Evolutionary conservation across 2,329 filamentous ascomycete genomes (phyloP).

Genomic region (Leptographium lundbergii): DNA sequence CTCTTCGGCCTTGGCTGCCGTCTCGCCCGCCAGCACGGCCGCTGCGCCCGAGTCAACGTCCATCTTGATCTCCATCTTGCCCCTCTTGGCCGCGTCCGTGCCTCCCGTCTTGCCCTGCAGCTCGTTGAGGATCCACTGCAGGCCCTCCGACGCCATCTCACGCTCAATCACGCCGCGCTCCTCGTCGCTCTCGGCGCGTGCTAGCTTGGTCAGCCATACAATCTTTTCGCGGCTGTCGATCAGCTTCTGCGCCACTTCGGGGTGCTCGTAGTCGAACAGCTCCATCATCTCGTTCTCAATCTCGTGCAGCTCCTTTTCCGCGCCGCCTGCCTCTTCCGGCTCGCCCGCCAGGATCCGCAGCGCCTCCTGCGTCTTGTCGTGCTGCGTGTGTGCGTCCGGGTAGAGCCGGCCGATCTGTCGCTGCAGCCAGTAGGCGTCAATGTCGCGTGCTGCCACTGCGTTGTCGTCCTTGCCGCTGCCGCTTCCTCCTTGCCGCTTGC

Average conservation of each 20-base stretch:
- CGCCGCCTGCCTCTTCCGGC: constrained; percentile 55
- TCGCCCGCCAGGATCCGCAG: constrained; percentile 71
- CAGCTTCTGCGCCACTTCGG: constrained; percentile 81
- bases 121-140: constrained; percentile 79
- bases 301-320: constrained; percentile 77
- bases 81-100: constrained; percentile 40
- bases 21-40: constrained; percentile 19
- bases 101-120: constrained; percentile 56
- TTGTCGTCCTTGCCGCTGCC: constrained; percentile 41
- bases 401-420: constrained; percentile 82
- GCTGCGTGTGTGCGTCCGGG: constrained; percentile 81
- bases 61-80: constrained; percentile 85
- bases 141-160: constrained; percentile 82
- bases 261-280: constrained; percentile 92
- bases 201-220: constrained; percentile 85
- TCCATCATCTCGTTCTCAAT: constrained; percentile 99
- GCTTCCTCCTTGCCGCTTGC: constrained; percentile 31
- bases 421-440: constrained; percentile 96
- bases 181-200: constrained; percentile 67
- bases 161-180: constrained; percentile 68
- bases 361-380: constrained; percentile 80
- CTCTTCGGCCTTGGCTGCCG: constrained; percentile 14
- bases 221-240: constrained; percentile 89
- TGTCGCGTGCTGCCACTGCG: constrained; percentile 69
- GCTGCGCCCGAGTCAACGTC: constrained; percentile 61